A percentile compares a stretch with the other conserved stretches of the same genome.
Conservation (phyloP, 2,329 filamentous ascomycete genomes). For the Fusarium sp. region DNA sequence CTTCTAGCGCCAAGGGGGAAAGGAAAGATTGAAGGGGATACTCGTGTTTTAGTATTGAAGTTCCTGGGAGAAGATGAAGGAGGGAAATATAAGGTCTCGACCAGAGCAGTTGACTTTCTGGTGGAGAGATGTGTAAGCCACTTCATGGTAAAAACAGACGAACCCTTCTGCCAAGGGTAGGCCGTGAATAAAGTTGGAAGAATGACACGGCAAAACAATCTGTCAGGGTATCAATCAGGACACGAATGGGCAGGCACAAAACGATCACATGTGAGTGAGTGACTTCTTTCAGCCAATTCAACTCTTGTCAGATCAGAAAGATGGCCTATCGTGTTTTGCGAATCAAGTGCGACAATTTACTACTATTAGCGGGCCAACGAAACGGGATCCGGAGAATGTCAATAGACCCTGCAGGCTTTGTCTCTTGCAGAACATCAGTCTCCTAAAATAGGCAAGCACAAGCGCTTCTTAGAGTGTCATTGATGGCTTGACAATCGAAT, state of each 20-base stretch:
- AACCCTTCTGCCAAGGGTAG: slow-evolving; percentile 1
- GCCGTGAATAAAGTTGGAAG: slow-evolving; percentile 11
- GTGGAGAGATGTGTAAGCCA: slow-evolving; percentile 30
- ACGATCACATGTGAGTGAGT: slow-evolving; percentile 20
- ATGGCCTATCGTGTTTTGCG: neutral
- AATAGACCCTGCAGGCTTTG: slow-evolving; percentile 8
- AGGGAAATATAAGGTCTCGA: slow-evolving; percentile 16
- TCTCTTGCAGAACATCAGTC: neutral
- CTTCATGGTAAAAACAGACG: slow-evolving; percentile 23
- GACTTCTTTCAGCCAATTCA: neutral
- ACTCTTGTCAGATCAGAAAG: slow-evolving; percentile 19
- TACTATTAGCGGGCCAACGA: slow-evolving; percentile 19
- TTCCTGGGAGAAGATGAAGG: neutral
- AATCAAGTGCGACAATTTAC: slow-evolving; percentile 13
- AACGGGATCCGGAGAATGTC: neutral
- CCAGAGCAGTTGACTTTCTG: slow-evolving; percentile 9
- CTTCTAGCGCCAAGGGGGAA: neutral
- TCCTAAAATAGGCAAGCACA: slow-evolving; percentile 15
- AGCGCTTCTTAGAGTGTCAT: slow-evolving; percentile 1
- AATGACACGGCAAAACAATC: slow-evolving; percentile 17
- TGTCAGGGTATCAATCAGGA: slow-evolving; percentile 15
- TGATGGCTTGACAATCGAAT: neutral
- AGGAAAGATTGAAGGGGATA: neutral
- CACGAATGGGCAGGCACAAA: slow-evolving; percentile 14
- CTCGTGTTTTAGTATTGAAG: neutral